These are phyloP conservation scores for Lasiosphaeria ovina DNA, from an alignment of 495 filamentous ascomycete species.

Conservation along the genomic window DNA sequence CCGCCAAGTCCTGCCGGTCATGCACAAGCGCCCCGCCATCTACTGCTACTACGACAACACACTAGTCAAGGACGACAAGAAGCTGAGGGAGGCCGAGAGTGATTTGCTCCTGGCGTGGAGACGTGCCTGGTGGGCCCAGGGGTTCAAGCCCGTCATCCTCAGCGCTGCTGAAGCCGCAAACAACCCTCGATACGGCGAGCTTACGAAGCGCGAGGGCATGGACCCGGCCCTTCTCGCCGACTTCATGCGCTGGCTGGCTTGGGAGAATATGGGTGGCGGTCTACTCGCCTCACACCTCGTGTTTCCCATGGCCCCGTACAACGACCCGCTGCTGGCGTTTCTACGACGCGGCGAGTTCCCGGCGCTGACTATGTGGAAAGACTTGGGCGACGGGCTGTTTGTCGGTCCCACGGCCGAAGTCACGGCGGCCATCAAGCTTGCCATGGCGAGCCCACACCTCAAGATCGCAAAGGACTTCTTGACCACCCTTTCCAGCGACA, in stretches of 20 bases:
- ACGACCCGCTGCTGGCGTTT: slow-evolving; percentile 68
- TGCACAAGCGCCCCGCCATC: slow-evolving; percentile 69
- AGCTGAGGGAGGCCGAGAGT: slow-evolving; percentile 66
- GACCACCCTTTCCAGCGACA: slow-evolving; percentile 45
- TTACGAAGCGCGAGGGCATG: slow-evolving; percentile 55
- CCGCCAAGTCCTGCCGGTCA: slow-evolving; percentile 79
- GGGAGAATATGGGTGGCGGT: slow-evolving; percentile 89
- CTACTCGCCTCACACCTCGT: slow-evolving; percentile 74
- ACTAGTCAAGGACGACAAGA: slow-evolving; percentile 54
- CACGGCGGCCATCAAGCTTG: slow-evolving; percentile 63
- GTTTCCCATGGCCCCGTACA: slow-evolving; percentile 79
- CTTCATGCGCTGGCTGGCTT: slow-evolving; percentile 83
- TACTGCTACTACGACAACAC: slow-evolving; percentile 89
- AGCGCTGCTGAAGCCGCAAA: slow-evolving; percentile 79
- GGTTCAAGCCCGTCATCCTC: slow-evolving; percentile 83
- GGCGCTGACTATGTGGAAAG: slow-evolving; percentile 70
- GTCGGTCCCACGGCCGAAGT: slow-evolving; percentile 66
- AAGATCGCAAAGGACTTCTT: slow-evolving; percentile 57
- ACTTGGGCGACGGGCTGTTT: slow-evolving; percentile 68
- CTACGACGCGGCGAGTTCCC: slow-evolving; percentile 73
- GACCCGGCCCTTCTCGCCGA: slow-evolving; percentile 62
- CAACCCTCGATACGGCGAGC: slow-evolving; percentile 71
- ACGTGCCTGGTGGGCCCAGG: slow-evolving; percentile 89
- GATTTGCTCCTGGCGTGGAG: slow-evolving; percentile 83
- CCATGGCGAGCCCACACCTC: slow-evolving; percentile 53